Evolutionary conservation across 352 stramenopile genomes (phyloP).

Genomic region (Globisporangium alternatum): DNA sequence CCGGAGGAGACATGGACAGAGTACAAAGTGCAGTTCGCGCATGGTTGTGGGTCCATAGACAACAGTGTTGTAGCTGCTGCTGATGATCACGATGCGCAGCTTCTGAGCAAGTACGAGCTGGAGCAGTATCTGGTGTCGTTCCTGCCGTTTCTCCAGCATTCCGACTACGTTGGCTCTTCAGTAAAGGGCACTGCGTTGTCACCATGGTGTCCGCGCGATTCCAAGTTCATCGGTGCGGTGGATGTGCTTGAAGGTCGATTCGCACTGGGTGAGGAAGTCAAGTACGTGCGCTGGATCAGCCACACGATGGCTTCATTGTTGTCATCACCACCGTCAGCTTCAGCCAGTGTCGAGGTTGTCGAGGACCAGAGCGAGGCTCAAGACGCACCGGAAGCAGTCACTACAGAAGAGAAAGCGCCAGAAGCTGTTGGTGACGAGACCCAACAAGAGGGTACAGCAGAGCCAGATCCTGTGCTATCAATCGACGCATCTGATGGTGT

Average conservation of each 20-base stretch:
- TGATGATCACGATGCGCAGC: slow-evolving; percentile 6
- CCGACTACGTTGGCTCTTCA: slow-evolving; percentile 23
- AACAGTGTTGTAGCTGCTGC: neutral
- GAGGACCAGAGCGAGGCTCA: neutral
- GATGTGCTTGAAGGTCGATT: slow-evolving; percentile 46
- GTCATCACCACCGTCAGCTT: neutral
- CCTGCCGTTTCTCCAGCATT: slow-evolving; percentile 10
- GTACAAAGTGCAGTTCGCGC: slow-evolving; percentile 46
- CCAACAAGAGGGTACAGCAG: neutral
- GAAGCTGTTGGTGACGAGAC: neutral
- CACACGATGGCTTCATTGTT: slow-evolving; percentile 8
- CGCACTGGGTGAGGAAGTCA: slow-evolving; percentile 56
- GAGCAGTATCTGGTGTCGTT: slow-evolving; percentile 47
- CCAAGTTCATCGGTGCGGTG: slow-evolving; percentile 42
- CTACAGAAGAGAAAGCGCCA: neutral
- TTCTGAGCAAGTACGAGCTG: slow-evolving; percentile 37
- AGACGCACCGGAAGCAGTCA: neutral
- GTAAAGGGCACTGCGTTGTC: slow-evolving; percentile 19
- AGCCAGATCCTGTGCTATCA: neutral
- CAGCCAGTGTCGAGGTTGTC: neutral
- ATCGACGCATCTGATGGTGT: neutral
- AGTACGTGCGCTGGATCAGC: slow-evolving; percentile 61
- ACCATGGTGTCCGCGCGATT: slow-evolving; percentile 31
- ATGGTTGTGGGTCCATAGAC: slow-evolving; percentile 7
- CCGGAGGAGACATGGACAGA: slow-evolving; percentile 47